Evolutionary conservation across 305 asterid genomes (phyloP).

Genomic region (Solanum hybrid): DNA sequence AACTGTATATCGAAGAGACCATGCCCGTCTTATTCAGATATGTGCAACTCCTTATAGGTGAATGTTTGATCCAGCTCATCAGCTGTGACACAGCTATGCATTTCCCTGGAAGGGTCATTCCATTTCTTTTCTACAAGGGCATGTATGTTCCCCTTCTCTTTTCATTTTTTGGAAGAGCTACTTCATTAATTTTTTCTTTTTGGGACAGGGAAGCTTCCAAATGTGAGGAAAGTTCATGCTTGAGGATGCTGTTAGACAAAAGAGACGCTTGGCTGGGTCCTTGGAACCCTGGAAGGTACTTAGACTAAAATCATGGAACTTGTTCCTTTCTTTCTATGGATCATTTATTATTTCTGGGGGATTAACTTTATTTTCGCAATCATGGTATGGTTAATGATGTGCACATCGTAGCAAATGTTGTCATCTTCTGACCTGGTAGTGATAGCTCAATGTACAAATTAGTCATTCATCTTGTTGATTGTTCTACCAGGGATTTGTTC

Average conservation of each 20-base stretch:
- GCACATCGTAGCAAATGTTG: background rate
- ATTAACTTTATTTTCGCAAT: background rate
- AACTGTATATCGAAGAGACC: slow-evolving; percentile 76
- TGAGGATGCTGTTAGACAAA: slow-evolving; percentile 83
- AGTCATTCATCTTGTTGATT: slow-evolving; percentile 8
- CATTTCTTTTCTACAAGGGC: background rate
- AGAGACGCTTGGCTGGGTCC: slow-evolving; percentile 99
- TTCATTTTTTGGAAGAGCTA: slow-evolving; percentile 3
- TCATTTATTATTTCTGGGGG: background rate
- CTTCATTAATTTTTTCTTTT: slow-evolving; percentile 6
- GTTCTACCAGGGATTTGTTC: slow-evolving; percentile 71
- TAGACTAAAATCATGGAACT: slow-evolving; percentile 10
- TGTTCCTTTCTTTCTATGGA: slow-evolving; percentile 4
- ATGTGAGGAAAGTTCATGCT: slow-evolving; percentile 91
- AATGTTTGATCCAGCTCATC: slow-evolving; percentile 4
- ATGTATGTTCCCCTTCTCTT: slow-evolving; percentile 2
- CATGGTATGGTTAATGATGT: background rate
- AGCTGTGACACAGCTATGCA: background rate
- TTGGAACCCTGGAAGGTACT: slow-evolving; percentile 97
- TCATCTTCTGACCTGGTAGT: background rate
- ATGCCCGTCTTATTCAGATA: slow-evolving; percentile 64
- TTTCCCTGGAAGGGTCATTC: background rate
- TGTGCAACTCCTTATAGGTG: slow-evolving; percentile 96
- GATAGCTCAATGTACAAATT: background rate
- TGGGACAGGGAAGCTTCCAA: slow-evolving; percentile 71